Evolutionary conservation across 495 filamentous ascomycete genomes (phyloP), one percentile per base, ranked within the genome.

Genomic region (Podospora didyma): DNA sequence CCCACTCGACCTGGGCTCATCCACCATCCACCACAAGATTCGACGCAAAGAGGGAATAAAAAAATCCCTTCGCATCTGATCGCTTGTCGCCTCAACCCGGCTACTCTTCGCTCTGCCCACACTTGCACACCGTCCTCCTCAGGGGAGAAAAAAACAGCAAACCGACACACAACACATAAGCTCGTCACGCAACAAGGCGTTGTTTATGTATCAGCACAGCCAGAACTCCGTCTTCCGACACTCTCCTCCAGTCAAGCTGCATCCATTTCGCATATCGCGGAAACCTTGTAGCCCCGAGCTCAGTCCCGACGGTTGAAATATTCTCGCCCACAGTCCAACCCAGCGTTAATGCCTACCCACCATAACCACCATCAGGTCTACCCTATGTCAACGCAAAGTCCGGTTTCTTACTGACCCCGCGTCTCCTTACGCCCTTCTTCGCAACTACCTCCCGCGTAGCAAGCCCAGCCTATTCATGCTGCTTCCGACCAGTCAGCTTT

Each of bases 201-300:
- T 79, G 77, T 79, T 79, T 79, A 79, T 79, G 77, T 79, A 79
- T 79, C 77, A 79, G 77, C 75, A 79, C 77, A 75, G 76, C 64
- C 66, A 76, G 68, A 60, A 67, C 75, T 65, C 73, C 75, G 77
- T 79, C 74, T 76, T 71, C 73, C 75, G 86, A 85, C 83, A 89
- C 85, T 85, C 86, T 74, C 86, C 89, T 83, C 88, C 89, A 80
- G 82, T 88, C 80, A 87, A 88, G 89, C 89, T 92, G 90, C 89
- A 90, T 83, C 75, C 86, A 81, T 92, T 95, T 89, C 89, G 89
- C 84, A 87, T 83, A 85, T 80, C 83, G 83, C 81, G 87, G 80
- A 92, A 87, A 87, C 88, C 85, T 82, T 87, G 89, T 87, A 89
- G 88, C 79, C 84, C 82, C 69, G 82, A 89, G 73, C 84, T 88